Percentiles rank a stretch among this genome's conserved stretches.
phyloP scores from a whole-genome alignment of 192 early-diverging fungal species.

The Coemansia biformis region DNA sequence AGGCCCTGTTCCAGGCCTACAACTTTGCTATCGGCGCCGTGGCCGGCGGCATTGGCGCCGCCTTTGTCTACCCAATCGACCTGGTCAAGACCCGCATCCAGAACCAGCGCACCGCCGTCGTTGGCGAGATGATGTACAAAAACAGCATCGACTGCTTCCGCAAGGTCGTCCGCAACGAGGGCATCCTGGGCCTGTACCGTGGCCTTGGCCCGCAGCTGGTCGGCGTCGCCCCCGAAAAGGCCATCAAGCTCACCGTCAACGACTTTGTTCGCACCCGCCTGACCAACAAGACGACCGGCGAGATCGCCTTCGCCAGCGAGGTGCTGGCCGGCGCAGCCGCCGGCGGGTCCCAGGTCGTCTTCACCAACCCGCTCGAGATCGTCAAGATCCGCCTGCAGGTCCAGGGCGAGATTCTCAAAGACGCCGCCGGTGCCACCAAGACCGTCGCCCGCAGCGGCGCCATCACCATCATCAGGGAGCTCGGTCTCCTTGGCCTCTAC shows the following conservation, averaged over 20 bases:
- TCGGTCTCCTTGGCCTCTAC: conserved; percentile 91
- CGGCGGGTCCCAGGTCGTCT: conserved; percentile 83
- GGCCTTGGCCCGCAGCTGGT: conserved; percentile 91
- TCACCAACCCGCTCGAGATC: conserved; percentile 97
- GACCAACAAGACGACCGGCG: conserved; percentile 63
- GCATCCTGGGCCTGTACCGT: conserved; percentile 82
- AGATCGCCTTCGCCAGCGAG: conserved; percentile 73
- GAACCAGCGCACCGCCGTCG: conserved; percentile 87
- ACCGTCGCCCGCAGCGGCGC: conserved; percentile 62
- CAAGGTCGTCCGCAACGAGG: conserved; percentile 90
- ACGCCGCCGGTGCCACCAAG: conserved; percentile 32
- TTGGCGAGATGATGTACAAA: conserved; percentile 88
- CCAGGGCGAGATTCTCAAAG: conserved; percentile 65
- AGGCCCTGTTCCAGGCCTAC: conserved; percentile 57
- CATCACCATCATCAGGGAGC: conserved; percentile 78
- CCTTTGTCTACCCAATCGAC: conserved; percentile 95
- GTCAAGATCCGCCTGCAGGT: conserved; percentile 97
- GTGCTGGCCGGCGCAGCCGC: conserved; percentile 81
- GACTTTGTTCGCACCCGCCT: conserved; percentile 75
- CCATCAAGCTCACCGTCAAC: conserved; percentile 97
- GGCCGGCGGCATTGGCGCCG: conserved; percentile 90
- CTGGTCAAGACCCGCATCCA: conserved; percentile 99
- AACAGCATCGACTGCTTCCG: conserved; percentile 95
- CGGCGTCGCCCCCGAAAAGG: conserved; percentile 96
- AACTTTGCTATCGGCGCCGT: conserved; percentile 80